Evolutionary conservation across 2,329 filamentous ascomycete genomes (phyloP), one percentile per base, ranked within the genome.

Genomic region (Sporothrix luriei): DNA sequence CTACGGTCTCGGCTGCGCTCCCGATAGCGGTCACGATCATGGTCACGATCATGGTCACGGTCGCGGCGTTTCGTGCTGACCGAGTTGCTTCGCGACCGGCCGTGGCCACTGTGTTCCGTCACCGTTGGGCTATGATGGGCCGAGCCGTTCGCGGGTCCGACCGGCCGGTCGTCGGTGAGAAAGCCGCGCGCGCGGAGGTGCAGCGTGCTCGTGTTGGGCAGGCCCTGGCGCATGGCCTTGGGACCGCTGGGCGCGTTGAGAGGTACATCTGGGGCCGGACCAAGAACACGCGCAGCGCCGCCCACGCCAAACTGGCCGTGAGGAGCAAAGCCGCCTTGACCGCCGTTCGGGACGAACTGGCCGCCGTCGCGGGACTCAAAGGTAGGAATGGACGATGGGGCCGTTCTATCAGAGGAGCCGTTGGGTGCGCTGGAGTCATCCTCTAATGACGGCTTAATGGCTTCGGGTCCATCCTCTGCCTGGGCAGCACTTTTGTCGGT

Each of bases 221-320:
- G 83, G 40, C 93, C 93, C 79, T 95, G 91, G 73, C 94, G 87
- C 92, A 98, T 97, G 21, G 95, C 95, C 80, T 95, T 94, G 62
- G 95, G 95, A 11, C 94, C 95, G 68, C 91, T 97, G 38, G 95
- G 95, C 38, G 95, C 95, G 80, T 85, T 92, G 80, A 88, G 79
- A 57, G 88, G 88, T 66, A 84, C 81, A 73, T 81, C 80, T 0
- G 65, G 65, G 3, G 55, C 29, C 33, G 70, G 64, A 2, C 29
- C 69, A 7, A 64, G 29, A 9, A 43, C 16, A 14, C 33, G 51
- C 2, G 21, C 65, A 10, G 52, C 14, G 29, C 19, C 33, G 9
- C 66, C 68, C 51, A 48, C 51, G 46, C 67, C 68, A 40, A 40
- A 71, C 68, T 65, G 66, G 21, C 51, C 61, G 7, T 62, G 57